These are phyloP conservation scores for Leccinum variicolor DNA, from an alignment of 768 basidiomycete species.

Conservation along the genomic window DNA sequence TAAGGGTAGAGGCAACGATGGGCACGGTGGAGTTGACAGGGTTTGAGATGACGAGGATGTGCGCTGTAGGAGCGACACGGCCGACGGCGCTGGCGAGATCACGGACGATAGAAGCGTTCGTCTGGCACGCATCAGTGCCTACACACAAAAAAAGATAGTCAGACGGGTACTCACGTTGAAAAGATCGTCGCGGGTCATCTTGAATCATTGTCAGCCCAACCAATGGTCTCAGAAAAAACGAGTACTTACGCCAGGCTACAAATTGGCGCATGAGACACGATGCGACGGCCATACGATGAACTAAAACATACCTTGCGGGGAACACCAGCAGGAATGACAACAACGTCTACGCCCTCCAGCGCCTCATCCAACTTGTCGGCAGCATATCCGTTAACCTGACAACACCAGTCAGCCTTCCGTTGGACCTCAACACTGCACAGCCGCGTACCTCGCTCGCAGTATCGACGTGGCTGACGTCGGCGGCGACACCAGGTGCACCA, in stretches of 20 bases:
- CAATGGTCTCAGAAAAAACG: neutral
- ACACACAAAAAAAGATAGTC: neutral
- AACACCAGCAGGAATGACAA: conserved; percentile 98
- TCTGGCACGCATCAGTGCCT: conserved; percentile 42
- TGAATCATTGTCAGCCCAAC: conserved; percentile 25
- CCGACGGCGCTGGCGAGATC: conserved; percentile 89
- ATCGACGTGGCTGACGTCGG: conserved; percentile 95
- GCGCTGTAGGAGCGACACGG: conserved; percentile 85
- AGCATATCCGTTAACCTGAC: conserved; percentile 75
- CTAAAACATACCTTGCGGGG: conserved; percentile 78
- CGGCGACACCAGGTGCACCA: conserved; percentile 73
- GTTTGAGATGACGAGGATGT: conserved; percentile 97
- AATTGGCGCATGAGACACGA: conserved; percentile 27
- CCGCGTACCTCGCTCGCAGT: conserved; percentile 73
- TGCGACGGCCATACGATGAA: neutral
- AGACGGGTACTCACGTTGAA: conserved; percentile 69
- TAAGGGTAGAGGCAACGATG: conserved; percentile 89
- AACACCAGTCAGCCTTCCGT: conserved; percentile 7
- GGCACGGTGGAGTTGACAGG: conserved; percentile 98
- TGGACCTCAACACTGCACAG: neutral
- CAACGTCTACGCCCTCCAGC: conserved; percentile 84
- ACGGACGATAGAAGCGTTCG: conserved; percentile 96
- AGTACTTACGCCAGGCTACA: conserved; percentile 76
- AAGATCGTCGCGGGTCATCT: conserved; percentile 97
- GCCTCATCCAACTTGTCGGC: conserved; percentile 89